Evolutionary conservation across 352 stramenopile species (phyloP).

Genomic region (Thalassiosira hispida): DNA sequence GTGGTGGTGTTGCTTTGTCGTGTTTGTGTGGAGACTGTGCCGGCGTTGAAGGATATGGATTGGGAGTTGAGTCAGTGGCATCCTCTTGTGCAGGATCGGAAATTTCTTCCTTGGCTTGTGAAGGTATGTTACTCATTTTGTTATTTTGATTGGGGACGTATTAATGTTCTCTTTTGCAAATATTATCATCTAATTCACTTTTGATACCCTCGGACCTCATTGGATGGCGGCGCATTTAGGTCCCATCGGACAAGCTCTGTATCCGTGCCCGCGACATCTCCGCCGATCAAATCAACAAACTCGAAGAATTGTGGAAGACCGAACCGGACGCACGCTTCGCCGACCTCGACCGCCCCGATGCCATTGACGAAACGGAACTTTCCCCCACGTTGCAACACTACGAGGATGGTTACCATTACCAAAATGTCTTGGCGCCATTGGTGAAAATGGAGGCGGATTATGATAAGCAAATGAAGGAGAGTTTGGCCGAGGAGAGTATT

Average conservation of each 20-base stretch:
- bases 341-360: conserved; percentile 92
- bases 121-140: conserved; percentile 85
- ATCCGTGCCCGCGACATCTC: conserved; percentile 94
- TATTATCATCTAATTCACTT: conserved; percentile 16
- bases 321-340: conserved; percentile 95
- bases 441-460: conserved; percentile 99
- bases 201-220: conserved; percentile 1
- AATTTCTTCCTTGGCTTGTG: conserved; percentile 97
- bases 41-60: conserved; percentile 97
- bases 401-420: conserved; percentile 99
- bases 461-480: conserved; percentile 99
- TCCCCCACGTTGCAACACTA: conserved; percentile 91
- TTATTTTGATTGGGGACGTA: neutral
- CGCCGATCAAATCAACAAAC: conserved; percentile 88
- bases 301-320: conserved; percentile 95
- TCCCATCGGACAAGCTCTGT: conserved; percentile 84
- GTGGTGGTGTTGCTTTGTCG: conserved; percentile 98
- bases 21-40: conserved; percentile 95
- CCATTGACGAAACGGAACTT: conserved; percentile 88
- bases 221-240: conserved; percentile 17
- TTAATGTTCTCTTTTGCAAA: neutral
- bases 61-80: conserved; percentile 99
- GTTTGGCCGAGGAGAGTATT: conserved; percentile 92
- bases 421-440: conserved; percentile 98
- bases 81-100: conserved; percentile 96